Percentiles rank a stretch among this genome's conserved stretches.
phyloP scores from a whole-genome alignment of 106 monocot species.

The Dioscorea zingiberensis region DNA sequence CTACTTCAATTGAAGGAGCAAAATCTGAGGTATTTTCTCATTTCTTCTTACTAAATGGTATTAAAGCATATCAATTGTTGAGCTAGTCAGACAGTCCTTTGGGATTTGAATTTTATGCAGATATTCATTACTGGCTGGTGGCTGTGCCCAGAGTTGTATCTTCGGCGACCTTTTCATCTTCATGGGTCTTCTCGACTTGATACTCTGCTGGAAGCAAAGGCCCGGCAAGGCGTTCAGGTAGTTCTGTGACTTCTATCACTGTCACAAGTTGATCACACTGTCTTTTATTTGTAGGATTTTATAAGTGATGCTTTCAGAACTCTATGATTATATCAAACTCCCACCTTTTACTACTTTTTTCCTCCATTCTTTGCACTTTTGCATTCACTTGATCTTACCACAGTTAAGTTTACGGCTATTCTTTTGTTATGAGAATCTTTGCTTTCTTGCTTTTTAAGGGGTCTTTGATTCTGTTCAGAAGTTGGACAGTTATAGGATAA shows the following conservation, averaged over 20 bases:
- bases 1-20: conserved; percentile 83
- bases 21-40: conserved; percentile 73
- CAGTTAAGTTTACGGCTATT: too few species aligned
- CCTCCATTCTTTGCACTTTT: too few species aligned
- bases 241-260: background rate
- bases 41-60: background rate
- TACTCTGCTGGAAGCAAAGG: conserved; percentile 74
- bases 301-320: too few species aligned
- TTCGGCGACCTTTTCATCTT: conserved; percentile 72
- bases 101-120: conserved; percentile 36
- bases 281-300: too few species aligned
- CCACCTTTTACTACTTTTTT: too few species aligned
- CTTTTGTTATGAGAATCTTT: too few species aligned
- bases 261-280: too few species aligned
- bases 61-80: background rate
- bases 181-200: conserved; percentile 76
- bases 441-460: too few species aligned
- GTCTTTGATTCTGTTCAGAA: too few species aligned
- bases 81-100: background rate
- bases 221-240: conserved; percentile 96
- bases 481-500: too few species aligned
- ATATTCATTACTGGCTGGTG: conserved; percentile 98
- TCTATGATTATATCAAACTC: too few species aligned
- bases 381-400: too few species aligned
- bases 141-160: conserved; percentile 92